A percentile compares a stretch with the other conserved stretches of the same genome.
Evolutionary conservation across 345 rosid genomes (phyloP).

Genomic region (Salix koriyanagi): DNA sequence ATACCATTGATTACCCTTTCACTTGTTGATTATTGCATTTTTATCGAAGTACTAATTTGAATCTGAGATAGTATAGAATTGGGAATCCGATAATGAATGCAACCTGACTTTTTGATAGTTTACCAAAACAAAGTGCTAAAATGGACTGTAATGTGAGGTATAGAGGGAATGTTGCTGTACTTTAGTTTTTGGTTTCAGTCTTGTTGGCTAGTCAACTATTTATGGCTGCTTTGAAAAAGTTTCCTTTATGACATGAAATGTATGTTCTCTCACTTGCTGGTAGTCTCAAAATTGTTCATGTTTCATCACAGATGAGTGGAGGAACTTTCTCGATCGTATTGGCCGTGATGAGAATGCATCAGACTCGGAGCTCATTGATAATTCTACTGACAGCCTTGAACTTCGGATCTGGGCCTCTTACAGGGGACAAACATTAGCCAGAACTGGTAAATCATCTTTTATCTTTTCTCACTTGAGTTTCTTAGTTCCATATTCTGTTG

Average conservation of each 20-base stretch:
- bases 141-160: no score
- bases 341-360: conserved; percentile 91
- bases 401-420: conserved; percentile 99
- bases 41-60: no score
- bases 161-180: no score
- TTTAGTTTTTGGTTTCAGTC: neutral
- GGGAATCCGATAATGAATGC: no score
- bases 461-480: neutral
- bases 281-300: conserved; percentile 4
- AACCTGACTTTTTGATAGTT: no score
- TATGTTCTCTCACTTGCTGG: conserved; percentile 8
- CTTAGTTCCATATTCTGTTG: neutral
- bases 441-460: conserved; percentile 56
- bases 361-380: conserved; percentile 68
- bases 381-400: conserved; percentile 73
- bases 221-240: no score
- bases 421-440: conserved; percentile 92
- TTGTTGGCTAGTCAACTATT: neutral
- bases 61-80: no score
- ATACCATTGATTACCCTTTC: no score
- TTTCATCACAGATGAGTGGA: conserved; percentile 85
- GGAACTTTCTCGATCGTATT: conserved; percentile 89
- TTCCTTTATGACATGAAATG: neutral
- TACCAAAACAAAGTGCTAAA: no score
- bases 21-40: no score